Evolutionary conservation across 257 asterid genomes (phyloP).

Genomic region (Capsicum pubescens): DNA sequence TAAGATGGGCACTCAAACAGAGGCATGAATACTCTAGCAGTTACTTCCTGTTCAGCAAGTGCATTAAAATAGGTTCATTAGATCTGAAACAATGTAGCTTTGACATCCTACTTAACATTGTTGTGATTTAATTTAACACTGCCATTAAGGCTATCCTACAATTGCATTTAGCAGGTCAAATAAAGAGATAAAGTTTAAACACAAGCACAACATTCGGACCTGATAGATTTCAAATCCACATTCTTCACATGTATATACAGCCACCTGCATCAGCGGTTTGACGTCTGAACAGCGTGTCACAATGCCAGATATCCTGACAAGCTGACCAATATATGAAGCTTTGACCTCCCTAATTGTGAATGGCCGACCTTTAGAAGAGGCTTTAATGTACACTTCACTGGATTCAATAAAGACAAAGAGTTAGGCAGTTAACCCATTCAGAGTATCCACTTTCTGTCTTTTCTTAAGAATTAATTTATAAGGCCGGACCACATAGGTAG

Average conservation of each 20-base stretch:
- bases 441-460: neutral
- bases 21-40: conserved; percentile 92
- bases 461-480: neutral
- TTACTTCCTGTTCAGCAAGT: conserved; percentile 71
- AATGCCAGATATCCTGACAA: conserved; percentile 86
- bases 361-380: conserved; percentile 83
- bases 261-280: conserved; percentile 97
- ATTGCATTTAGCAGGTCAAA: neutral
- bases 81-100: conserved; percentile 8
- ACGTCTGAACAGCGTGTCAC: conserved; percentile 97
- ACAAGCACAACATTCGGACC: conserved; percentile 46
- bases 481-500: neutral
- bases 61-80: neutral
- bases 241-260: conserved; percentile 96
- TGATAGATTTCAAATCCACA: conserved; percentile 98
- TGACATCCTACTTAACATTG: neutral
- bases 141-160: neutral
- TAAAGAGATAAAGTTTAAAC: neutral
- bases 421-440: conserved; percentile 22
- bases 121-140: neutral
- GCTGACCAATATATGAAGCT: conserved; percentile 94
- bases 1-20: conserved; percentile 83
- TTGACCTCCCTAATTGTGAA: conserved; percentile 94
- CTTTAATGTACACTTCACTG: conserved; percentile 93
- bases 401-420: conserved; percentile 38